Evolutionary conservation across 2,329 filamentous ascomycete genomes (phyloP).

Genomic region (Lachnellula occidentalis): DNA sequence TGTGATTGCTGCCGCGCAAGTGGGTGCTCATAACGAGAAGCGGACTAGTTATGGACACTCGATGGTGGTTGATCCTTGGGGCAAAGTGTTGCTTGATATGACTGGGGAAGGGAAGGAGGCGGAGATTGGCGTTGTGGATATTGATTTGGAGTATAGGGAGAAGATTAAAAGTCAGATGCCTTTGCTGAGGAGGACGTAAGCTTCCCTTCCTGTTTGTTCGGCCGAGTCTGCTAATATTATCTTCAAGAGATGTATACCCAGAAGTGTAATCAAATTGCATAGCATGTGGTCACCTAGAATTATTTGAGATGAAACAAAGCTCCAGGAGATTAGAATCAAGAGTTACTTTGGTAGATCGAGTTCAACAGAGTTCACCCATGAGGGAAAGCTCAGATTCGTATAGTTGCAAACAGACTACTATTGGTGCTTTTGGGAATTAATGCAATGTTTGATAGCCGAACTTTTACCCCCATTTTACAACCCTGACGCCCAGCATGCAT

Average conservation of each 20-base stretch:
- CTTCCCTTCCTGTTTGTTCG: neutral
- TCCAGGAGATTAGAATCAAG: neutral
- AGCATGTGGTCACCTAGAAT: no score
- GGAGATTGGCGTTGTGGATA: slow-evolving; percentile 44
- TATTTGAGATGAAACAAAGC: neutral
- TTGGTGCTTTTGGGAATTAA: slow-evolving; percentile 7
- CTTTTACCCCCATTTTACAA: slow-evolving; percentile 2
- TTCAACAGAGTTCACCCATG: no score
- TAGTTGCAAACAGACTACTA: no score
- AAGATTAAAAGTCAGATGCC: slow-evolving; percentile 52
- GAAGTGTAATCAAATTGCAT: neutral
- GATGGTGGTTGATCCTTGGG: slow-evolving; percentile 85
- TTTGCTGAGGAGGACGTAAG: slow-evolving; percentile 43
- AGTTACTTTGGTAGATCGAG: no score
- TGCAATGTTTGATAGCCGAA: neutral
- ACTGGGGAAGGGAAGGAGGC: slow-evolving; percentile 43
- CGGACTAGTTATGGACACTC: slow-evolving; percentile 80
- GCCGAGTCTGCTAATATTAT: neutral
- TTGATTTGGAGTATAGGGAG: slow-evolving; percentile 47
- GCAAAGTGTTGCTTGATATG: slow-evolving; percentile 62
- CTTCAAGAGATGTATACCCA: slow-evolving; percentile 23
- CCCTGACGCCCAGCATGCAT: slow-evolving; percentile 21
- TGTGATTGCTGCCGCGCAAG: slow-evolving; percentile 81
- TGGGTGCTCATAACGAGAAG: slow-evolving; percentile 67
- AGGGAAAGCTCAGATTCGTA: no score